Evolutionary conservation across 2,329 filamentous ascomycete species (phyloP).

Genomic region (Colletotrichum horii): DNA sequence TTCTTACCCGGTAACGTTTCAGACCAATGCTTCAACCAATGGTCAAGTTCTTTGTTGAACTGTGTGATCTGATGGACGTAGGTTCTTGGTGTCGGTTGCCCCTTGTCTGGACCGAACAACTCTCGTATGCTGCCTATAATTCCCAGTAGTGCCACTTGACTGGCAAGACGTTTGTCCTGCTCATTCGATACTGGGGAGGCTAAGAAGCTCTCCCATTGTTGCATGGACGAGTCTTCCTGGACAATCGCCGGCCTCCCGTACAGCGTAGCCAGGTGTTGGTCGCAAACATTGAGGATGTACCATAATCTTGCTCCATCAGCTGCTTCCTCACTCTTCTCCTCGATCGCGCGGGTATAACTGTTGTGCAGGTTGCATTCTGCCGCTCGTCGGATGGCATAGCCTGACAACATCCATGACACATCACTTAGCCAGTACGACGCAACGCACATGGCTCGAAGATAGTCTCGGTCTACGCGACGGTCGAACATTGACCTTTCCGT

Average conservation of each 20-base stretch:
- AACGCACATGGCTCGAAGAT: conserved; percentile 63
- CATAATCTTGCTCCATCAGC: conserved; percentile 62
- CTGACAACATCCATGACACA: conserved; percentile 66
- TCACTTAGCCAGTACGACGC: conserved; percentile 69
- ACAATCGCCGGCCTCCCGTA: conserved; percentile 65
- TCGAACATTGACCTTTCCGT: conserved; percentile 50
- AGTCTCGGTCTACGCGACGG: conserved; percentile 45
- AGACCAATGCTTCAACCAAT: conserved; percentile 42
- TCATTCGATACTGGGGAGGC: conserved; percentile 54
- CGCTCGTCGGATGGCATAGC: conserved; percentile 54
- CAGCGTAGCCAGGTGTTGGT: conserved; percentile 65
- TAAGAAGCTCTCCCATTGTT: conserved; percentile 63
- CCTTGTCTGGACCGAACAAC: conserved; percentile 60
- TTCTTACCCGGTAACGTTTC: conserved; percentile 31
- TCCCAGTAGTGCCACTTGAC: conserved; percentile 62
- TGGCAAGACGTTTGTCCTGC: conserved; percentile 60
- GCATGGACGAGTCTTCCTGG: conserved; percentile 61
- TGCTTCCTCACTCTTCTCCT: conserved; percentile 44
- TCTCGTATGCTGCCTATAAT: conserved; percentile 61
- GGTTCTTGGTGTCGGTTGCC: conserved; percentile 53
- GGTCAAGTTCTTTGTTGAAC: conserved; percentile 37
- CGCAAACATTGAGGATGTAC: conserved; percentile 66
- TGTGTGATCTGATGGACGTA: conserved; percentile 52
- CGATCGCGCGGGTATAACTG: conserved; percentile 44
- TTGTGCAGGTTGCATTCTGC: conserved; percentile 51